phyloP scores from a whole-genome alignment of 805 yeast species.

The Starmerella vitae region DNA sequence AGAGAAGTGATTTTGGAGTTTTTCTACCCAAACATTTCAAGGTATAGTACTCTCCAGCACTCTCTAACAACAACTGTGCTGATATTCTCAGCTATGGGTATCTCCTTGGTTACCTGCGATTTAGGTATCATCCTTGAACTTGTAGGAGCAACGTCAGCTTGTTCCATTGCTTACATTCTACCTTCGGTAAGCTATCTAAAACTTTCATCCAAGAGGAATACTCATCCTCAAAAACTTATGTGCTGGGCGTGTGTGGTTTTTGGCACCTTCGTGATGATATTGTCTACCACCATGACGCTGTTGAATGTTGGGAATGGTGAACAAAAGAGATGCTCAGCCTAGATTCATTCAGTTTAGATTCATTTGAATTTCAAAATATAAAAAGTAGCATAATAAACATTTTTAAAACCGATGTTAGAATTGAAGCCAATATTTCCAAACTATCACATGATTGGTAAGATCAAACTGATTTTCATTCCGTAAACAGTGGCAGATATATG shows the following conservation, averaged over 20 bases:
- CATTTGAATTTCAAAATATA: no score
- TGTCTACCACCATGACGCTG: constrained; percentile 68
- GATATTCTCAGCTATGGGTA: constrained; percentile 56
- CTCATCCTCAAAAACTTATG: constrained; percentile 36
- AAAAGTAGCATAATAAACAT: no score
- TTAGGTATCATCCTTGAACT: constrained; percentile 79
- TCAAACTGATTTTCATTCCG: no score
- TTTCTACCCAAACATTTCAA: constrained; percentile 26
- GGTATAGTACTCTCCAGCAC: constrained; percentile 33
- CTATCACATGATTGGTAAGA: no score
- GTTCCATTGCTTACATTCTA: constrained; percentile 77
- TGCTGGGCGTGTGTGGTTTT: constrained; percentile 49
- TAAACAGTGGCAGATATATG: no score
- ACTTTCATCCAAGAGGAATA: constrained; percentile 34
- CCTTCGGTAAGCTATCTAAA: constrained; percentile 77
- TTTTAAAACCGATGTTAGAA: no score
- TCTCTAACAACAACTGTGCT: constrained; percentile 49
- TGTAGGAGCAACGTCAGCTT: constrained; percentile 88
- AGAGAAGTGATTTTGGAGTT: constrained; percentile 73
- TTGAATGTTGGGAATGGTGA: constrained; percentile 32
- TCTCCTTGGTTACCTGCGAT: constrained; percentile 70
- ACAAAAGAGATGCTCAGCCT: constrained; percentile 10
- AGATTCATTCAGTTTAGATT: no score
- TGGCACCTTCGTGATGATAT: constrained; percentile 63
- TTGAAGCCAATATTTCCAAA: no score